Conservation (phyloP, 2,329 filamentous ascomycete species). For the Penicillium sp. region DNA sequence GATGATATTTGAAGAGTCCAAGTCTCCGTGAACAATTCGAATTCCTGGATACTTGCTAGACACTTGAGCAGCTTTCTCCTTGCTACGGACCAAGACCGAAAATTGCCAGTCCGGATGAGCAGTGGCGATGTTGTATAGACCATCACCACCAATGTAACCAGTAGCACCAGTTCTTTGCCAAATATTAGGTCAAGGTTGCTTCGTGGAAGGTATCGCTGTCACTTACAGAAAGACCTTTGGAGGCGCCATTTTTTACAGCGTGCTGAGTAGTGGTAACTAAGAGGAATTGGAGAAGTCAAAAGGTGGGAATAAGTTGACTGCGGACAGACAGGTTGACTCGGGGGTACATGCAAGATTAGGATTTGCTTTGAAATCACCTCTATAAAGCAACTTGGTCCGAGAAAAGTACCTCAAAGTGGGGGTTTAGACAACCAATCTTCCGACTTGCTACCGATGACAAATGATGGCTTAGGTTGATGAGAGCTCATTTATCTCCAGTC, state of each 20-base stretch:
- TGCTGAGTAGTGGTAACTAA: neutral
- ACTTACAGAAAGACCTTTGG: constrained; percentile 42
- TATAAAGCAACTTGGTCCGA: neutral
- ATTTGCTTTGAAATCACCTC: constrained; percentile 2
- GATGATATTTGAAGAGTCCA: constrained; percentile 47
- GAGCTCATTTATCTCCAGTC: neutral
- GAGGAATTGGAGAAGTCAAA: neutral
- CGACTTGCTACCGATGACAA: neutral
- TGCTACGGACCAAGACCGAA: constrained; percentile 49
- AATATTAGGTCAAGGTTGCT: constrained; percentile 20
- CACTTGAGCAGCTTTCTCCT: constrained; percentile 47
- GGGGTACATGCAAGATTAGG: neutral
- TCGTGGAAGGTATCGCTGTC: neutral
- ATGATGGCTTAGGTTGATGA: neutral
- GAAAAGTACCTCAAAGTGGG: neutral
- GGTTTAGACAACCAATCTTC: neutral
- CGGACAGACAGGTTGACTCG: neutral
- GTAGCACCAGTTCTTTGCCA: constrained; percentile 53
- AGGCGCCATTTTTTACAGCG: constrained; percentile 31
- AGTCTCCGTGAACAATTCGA: constrained; percentile 48
- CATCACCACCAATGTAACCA: constrained; percentile 59
- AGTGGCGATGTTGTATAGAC: constrained; percentile 51
- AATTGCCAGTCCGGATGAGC: constrained; percentile 54
- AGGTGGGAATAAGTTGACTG: neutral
- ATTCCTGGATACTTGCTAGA: constrained; percentile 46